Percentiles rank a stretch among this genome's conserved stretches.
Evolutionary conservation across 176 grass and related monocot species (phyloP).

Genomic region (Rhynchospora tenuis): DNA sequence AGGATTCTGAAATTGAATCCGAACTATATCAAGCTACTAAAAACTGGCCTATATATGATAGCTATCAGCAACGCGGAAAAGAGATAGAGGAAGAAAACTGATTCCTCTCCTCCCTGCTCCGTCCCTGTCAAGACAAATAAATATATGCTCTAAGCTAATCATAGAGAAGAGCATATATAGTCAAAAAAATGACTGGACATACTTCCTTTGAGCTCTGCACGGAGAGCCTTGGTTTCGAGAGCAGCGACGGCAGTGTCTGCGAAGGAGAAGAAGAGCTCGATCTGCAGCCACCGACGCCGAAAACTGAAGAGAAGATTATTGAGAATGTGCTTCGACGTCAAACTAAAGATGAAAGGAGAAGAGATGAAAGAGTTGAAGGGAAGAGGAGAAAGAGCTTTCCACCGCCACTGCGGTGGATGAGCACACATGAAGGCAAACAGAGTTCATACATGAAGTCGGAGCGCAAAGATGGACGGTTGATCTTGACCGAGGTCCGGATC

Average conservation of each 20-base stretch:
- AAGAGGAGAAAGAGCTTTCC: constrained; percentile 17
- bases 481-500: constrained; percentile 47
- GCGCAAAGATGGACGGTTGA: constrained; percentile 57
- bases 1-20: neutral
- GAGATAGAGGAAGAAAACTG: neutral
- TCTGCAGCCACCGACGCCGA: neutral
- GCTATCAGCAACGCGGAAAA: neutral
- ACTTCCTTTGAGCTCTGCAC: constrained; percentile 46
- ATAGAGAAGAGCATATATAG: neutral
- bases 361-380: neutral
- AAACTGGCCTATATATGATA: constrained; percentile 14
- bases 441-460: constrained; percentile 46
- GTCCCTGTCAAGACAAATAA: constrained; percentile 12
- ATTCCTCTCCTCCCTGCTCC: constrained; percentile 14
- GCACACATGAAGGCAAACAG: constrained; percentile 1
- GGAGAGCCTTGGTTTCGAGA: constrained; percentile 69
- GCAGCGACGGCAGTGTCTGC: constrained; percentile 38
- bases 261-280: constrained; percentile 39
- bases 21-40: neutral
- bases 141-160: neutral
- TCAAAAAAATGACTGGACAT: neutral
- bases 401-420: constrained; percentile 42
- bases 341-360: neutral
- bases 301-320: neutral
- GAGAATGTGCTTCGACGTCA: neutral